Conservation (phyloP, 768 basidiomycete species). For the Mycena alexandri region DNA sequence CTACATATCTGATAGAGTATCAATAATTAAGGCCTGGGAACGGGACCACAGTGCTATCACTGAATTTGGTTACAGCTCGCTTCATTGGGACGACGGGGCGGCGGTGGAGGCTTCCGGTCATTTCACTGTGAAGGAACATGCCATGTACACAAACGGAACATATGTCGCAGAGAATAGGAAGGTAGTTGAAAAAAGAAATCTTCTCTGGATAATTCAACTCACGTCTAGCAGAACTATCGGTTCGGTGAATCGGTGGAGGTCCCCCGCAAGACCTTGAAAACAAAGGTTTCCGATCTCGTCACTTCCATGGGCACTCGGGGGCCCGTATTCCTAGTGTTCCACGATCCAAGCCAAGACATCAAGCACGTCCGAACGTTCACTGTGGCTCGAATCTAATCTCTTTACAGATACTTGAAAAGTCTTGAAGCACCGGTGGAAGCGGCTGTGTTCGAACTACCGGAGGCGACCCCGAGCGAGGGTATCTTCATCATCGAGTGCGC, state of each 20-base stretch:
- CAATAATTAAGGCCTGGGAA: no score
- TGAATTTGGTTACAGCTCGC: constrained; percentile 83
- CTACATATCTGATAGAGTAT: no score
- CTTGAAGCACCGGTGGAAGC: constrained; percentile 55
- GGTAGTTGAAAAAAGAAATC: constrained; percentile 49
- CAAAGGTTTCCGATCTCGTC: constrained; percentile 63
- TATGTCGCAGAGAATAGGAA: constrained; percentile 75
- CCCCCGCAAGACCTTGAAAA: constrained; percentile 63
- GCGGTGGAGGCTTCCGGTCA: constrained; percentile 67
- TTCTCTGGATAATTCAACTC: no score
- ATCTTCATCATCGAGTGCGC: constrained; percentile 58
- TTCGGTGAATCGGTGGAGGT: constrained; percentile 75
- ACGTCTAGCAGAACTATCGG: constrained; percentile 64
- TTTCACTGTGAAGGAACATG: constrained; percentile 74
- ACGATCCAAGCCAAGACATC: constrained; percentile 83
- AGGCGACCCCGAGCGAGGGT: constrained; percentile 52
- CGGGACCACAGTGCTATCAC: constrained; percentile 76
- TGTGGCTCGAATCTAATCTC: neutral
- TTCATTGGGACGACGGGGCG: constrained; percentile 67
- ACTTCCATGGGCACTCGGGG: constrained; percentile 55
- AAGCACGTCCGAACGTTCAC: constrained; percentile 59
- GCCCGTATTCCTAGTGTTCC: constrained; percentile 84
- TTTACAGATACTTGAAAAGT: constrained; percentile 45
- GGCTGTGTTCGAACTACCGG: constrained; percentile 60
- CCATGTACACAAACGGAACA: constrained; percentile 65